Conservation (phyloP, 2,329 filamentous ascomycete species). For the Xylariomycetidae sp. region DNA sequence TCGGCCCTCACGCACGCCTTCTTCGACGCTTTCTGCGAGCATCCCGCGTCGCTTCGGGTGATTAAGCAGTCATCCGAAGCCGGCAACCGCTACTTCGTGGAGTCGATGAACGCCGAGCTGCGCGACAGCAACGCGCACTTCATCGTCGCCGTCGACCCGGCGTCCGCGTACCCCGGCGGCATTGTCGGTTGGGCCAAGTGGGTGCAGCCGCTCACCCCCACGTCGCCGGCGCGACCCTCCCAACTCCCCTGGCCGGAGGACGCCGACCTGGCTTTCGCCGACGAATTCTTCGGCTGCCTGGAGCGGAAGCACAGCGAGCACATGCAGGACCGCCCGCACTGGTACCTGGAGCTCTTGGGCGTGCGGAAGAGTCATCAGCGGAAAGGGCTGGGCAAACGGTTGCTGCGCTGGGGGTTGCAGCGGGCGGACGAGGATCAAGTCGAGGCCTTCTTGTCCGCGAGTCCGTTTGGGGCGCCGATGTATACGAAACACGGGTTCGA, state of each 20-base stretch:
- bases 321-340: background rate
- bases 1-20: background rate
- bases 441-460: background rate
- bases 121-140: background rate
- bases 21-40: background rate
- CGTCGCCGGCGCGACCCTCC: background rate
- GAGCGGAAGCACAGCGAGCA: background rate
- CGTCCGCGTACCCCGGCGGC: background rate
- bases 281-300: background rate
- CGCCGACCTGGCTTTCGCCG: background rate
- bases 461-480: background rate
- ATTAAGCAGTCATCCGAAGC: background rate
- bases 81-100: background rate
- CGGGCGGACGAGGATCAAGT: background rate
- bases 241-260: background rate
- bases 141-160: background rate
- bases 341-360: background rate
- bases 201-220: background rate
- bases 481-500: constrained; percentile 2
- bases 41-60: background rate
- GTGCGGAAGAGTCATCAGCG: background rate
- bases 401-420: background rate
- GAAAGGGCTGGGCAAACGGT: background rate
- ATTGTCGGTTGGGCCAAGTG: background rate
- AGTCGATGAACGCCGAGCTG: background rate